Conservation (phyloP, 306 rosid genomes). For the Dryas octopetala region DNA sequence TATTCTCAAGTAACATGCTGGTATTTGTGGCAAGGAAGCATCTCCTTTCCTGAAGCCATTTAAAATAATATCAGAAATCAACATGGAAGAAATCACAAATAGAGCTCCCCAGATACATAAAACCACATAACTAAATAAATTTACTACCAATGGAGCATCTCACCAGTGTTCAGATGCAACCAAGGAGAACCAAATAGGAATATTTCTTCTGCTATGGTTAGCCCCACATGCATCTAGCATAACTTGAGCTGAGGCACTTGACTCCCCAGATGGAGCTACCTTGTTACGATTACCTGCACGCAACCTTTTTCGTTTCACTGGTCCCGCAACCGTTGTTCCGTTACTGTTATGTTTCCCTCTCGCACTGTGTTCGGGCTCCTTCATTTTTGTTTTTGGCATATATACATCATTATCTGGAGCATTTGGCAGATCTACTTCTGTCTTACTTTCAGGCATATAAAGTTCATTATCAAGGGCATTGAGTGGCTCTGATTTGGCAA, state of each 20-base stretch:
- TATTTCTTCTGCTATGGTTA: slow-evolving; percentile 46
- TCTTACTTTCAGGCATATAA: slow-evolving; percentile 42
- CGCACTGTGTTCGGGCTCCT: slow-evolving; percentile 54
- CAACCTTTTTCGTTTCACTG: slow-evolving; percentile 61
- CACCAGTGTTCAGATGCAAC: slow-evolving; percentile 91
- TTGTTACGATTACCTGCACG: slow-evolving; percentile 62
- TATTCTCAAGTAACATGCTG: slow-evolving; percentile 81
- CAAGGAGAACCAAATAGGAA: slow-evolving; percentile 92
- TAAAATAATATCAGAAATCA: slow-evolving; percentile 27
- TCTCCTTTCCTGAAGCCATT: slow-evolving; percentile 79
- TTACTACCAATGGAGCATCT: slow-evolving; percentile 22
- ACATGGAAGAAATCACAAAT: slow-evolving; percentile 20
- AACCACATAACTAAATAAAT: not conserved
- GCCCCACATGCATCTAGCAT: slow-evolving; percentile 57
- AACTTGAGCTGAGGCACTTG: slow-evolving; percentile 55
- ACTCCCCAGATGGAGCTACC: slow-evolving; percentile 49
- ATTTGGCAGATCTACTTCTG: slow-evolving; percentile 47
- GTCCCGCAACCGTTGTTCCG: slow-evolving; percentile 48
- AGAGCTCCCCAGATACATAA: slow-evolving; percentile 15
- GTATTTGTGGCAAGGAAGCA: slow-evolving; percentile 80
- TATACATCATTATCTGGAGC: slow-evolving; percentile 34
- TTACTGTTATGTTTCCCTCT: slow-evolving; percentile 58
- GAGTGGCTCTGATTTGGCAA: slow-evolving; percentile 56
- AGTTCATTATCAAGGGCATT: slow-evolving; percentile 44
- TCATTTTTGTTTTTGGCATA: slow-evolving; percentile 58